Evolutionary conservation across 176 grass and related monocot species (phyloP).

Genomic region (Aegilops longissima): DNA sequence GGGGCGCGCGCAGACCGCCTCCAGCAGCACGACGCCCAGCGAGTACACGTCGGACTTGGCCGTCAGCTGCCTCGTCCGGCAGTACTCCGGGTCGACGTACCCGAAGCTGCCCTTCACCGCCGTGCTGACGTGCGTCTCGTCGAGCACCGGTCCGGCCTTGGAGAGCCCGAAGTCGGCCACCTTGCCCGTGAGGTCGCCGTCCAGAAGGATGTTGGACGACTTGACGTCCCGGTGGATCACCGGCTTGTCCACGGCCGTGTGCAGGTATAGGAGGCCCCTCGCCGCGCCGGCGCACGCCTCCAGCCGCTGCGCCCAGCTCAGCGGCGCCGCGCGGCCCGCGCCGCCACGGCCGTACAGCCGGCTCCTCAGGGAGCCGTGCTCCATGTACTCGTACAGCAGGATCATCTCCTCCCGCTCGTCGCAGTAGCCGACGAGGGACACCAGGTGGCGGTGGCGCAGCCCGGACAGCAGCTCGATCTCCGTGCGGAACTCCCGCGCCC

Average conservation of each 20-base stretch:
- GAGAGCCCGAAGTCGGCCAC: constrained; percentile 51
- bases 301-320: constrained; percentile 45
- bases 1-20: constrained; percentile 41
- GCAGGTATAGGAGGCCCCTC: constrained; percentile 37
- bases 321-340: neutral
- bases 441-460: constrained; percentile 38
- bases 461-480: constrained; percentile 45
- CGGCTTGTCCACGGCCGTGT: constrained; percentile 22
- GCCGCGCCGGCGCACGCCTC: constrained; percentile 44
- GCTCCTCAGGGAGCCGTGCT: constrained; percentile 41
- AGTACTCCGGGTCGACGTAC: constrained; percentile 40
- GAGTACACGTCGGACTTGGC: constrained; percentile 49
- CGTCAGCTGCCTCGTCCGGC: constrained; percentile 33
- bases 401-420: constrained; percentile 44
- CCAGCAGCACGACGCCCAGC: constrained; percentile 41
- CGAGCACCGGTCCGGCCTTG: constrained; percentile 16
- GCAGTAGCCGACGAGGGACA: constrained; percentile 51
- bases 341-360: constrained; percentile 16
- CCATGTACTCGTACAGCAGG: constrained; percentile 52
- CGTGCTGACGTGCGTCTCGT: constrained; percentile 38
- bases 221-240: constrained; percentile 59
- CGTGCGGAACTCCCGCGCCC: constrained; percentile 41
- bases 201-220: constrained; percentile 48
- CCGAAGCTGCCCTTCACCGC: constrained; percentile 31
- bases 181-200: constrained; percentile 25